A percentile compares a stretch with the other conserved stretches of the same genome.
Conservation (phyloP, 148 eudicot genomes). For the Mesembryanthemum crystallinum region DNA sequence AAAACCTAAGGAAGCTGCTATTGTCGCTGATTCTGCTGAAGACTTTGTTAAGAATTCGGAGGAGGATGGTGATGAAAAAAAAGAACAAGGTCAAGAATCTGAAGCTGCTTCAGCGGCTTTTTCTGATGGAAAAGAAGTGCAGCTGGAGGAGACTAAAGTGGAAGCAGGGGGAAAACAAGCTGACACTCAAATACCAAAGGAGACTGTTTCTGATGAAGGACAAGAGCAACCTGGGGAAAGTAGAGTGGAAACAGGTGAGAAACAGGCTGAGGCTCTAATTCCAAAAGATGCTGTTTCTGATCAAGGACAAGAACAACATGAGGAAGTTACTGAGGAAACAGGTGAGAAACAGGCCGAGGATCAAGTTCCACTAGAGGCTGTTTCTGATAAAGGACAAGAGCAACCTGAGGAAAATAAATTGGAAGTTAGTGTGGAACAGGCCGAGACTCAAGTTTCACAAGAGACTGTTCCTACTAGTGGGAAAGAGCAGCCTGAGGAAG, state of each 20-base stretch:
- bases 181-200: conserved; percentile 10
- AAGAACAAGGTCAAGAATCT: conserved; percentile 4
- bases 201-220: background rate
- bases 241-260: conserved; percentile 1
- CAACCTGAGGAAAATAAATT: background rate
- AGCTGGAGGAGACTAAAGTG: background rate
- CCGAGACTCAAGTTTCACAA: background rate
- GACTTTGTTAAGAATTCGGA: conserved; percentile 7
- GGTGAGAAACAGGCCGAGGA: background rate
- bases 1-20: conserved; percentile 15
- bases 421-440: background rate
- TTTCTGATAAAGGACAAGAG: background rate
- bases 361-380: background rate
- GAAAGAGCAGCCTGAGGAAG: conserved; percentile 10
- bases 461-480: background rate
- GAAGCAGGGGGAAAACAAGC: background rate
- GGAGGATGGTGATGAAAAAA: conserved; percentile 16
- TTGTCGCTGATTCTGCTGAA: conserved; percentile 5
- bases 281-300: background rate
- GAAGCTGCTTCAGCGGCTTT: background rate
- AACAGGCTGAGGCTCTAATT: background rate
- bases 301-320: background rate
- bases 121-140: conserved; percentile 14
- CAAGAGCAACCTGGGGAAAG: conserved; percentile 8
- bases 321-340: background rate